phyloP scores from a whole-genome alignment of 495 filamentous ascomycete species.

The Staphylotrichum longicolle region DNA sequence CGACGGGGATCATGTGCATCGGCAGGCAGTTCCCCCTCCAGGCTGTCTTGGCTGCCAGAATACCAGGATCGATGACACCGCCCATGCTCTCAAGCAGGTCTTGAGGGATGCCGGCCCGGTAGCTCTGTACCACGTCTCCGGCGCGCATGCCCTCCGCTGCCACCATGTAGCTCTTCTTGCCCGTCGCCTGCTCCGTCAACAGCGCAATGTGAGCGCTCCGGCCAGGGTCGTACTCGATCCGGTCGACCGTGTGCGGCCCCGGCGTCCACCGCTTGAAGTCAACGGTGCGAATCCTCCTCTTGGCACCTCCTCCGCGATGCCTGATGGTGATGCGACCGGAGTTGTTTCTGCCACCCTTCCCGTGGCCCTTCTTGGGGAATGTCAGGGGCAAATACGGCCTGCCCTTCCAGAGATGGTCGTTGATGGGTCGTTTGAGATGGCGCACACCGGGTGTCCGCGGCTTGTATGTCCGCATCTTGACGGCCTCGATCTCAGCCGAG shows the following conservation, averaged over 20 bases:
- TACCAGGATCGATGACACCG: conserved; percentile 85
- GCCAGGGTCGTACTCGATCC: conserved; percentile 94
- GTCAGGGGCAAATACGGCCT: conserved; percentile 80
- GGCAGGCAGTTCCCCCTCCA: conserved; percentile 95
- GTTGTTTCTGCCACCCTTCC: conserved; percentile 89
- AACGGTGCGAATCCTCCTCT: conserved; percentile 84
- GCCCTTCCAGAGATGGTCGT: conserved; percentile 95
- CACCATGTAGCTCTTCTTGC: conserved; percentile 79
- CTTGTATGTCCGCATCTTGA: conserved; percentile 78
- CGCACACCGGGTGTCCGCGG: conserved; percentile 91
- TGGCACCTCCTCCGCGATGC: conserved; percentile 86
- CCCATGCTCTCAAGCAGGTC: conserved; percentile 87
- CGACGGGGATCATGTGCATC: conserved; percentile 88
- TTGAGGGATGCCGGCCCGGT: conserved; percentile 79
- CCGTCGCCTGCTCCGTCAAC: conserved; percentile 65
- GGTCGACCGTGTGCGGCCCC: conserved; percentile 81
- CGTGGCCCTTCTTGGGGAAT: conserved; percentile 83
- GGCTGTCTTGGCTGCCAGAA: conserved; percentile 88
- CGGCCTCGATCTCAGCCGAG: conserved; percentile 37
- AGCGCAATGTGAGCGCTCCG: conserved; percentile 92
- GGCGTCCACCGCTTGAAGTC: conserved; percentile 76
- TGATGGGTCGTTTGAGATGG: conserved; percentile 86
- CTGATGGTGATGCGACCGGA: conserved; percentile 79
- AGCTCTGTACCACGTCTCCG: conserved; percentile 89
- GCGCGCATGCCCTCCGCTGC: conserved; percentile 90